These are phyloP conservation scores for Fraxinus anomala DNA, from an alignment of 257 asterid species.

Conservation along the genomic window DNA sequence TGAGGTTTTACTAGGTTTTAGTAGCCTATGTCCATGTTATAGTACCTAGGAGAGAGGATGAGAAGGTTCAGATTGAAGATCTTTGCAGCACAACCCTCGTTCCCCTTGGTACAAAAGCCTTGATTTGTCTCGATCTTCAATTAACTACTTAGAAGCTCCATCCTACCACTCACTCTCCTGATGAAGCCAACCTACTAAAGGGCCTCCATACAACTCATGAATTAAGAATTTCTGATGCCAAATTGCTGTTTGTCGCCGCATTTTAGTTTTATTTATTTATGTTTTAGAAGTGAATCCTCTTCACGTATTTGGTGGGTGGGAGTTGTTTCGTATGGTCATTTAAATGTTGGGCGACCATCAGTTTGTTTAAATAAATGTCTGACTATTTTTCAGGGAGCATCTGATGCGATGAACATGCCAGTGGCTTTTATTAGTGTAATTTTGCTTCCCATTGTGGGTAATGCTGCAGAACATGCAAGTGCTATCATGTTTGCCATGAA, in stretches of 20 bases:
- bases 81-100: not conserved
- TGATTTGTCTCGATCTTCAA: not conserved
- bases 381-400: slow-evolving; percentile 73
- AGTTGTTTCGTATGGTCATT: not conserved
- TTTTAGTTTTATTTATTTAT: not conserved
- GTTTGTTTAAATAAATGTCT: not conserved
- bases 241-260: not conserved
- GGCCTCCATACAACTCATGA: not conserved
- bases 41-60: not conserved
- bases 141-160: not conserved
- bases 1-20: not conserved
- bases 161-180: too few species aligned
- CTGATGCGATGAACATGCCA: slow-evolving; percentile 84
- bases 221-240: not conserved
- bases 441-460: slow-evolving; percentile 93
- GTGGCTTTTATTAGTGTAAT: slow-evolving; percentile 87
- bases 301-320: not conserved
- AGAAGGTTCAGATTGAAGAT: not conserved
- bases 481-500: slow-evolving; percentile 99
- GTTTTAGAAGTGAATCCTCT: not conserved
- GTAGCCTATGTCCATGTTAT: not conserved
- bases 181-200: too few species aligned
- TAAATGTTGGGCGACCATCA: not conserved
- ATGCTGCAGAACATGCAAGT: slow-evolving; percentile 98
- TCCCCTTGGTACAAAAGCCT: not conserved